Percentiles rank a stretch among this genome's conserved stretches.
These are phyloP conservation scores for Ascochyta viciae-villosae DNA, from an alignment of 2,329 filamentous ascomycete species.

Conservation along the genomic window DNA sequence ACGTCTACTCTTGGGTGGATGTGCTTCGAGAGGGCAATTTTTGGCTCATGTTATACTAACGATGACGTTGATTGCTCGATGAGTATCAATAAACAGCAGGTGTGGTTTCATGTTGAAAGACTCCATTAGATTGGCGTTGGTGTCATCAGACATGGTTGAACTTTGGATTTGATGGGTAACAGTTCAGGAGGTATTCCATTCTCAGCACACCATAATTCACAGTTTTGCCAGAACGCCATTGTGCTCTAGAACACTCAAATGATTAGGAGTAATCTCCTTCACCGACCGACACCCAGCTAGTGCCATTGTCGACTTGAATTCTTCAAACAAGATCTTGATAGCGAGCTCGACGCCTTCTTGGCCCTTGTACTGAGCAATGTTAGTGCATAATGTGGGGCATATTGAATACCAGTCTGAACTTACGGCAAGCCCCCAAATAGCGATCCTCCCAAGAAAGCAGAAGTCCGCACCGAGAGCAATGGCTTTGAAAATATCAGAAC, in stretches of 20 bases:
- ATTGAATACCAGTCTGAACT: constrained; percentile 15
- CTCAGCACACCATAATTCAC: not conserved
- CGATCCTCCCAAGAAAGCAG: constrained; percentile 57
- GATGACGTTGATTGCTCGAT: not conserved
- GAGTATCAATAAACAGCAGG: not conserved
- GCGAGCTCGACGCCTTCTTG: constrained; percentile 52
- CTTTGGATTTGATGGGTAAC: not conserved
- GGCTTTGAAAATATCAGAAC: constrained; percentile 66
- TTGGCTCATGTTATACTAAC: constrained; percentile 21
- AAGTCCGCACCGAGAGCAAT: constrained; percentile 60
- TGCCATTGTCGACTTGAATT: constrained; percentile 40
- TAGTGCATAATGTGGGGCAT: constrained; percentile 1
- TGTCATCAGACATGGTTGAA: not conserved
- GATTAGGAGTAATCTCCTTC: constrained; percentile 16
- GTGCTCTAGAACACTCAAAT: constrained; percentile 19
- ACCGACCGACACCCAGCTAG: constrained; percentile 29
- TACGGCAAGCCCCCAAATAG: constrained; percentile 59
- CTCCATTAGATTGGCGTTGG: not conserved
- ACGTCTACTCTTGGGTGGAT: constrained; percentile 18
- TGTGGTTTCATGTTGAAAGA: too few species aligned
- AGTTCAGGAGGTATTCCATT: not conserved
- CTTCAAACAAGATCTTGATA: constrained; percentile 50
- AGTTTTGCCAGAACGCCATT: constrained; percentile 19
- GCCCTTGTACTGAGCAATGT: constrained; percentile 41
- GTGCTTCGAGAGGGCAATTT: constrained; percentile 16